Evolutionary conservation across 805 yeast genomes (phyloP).

Genomic region (Hanseniaspora singularis): DNA sequence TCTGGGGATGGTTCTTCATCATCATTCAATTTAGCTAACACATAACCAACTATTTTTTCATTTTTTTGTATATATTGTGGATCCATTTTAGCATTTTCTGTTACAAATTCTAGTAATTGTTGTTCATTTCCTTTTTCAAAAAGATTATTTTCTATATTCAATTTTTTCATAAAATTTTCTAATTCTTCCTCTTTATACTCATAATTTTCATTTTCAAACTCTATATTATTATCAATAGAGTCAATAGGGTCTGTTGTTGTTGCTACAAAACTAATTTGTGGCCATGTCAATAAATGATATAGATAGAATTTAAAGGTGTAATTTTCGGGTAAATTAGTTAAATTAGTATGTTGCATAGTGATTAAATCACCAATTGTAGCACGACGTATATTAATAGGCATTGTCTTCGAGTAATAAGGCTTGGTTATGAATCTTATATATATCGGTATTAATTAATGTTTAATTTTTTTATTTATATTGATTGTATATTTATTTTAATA

Average conservation of each 20-base stretch:
- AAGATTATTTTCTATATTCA: conserved; percentile 20
- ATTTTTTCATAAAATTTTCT: conserved; percentile 13
- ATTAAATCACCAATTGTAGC: conserved; percentile 80
- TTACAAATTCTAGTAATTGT: conserved; percentile 4
- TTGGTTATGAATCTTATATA: background rate
- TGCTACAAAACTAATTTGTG: conserved; percentile 93
- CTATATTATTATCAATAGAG: conserved; percentile 21
- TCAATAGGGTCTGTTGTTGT: conserved; percentile 51
- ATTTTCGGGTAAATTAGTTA: conserved; percentile 88
- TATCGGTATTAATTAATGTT: background rate
- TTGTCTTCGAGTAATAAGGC: no score
- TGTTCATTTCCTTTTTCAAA: conserved; percentile 18
- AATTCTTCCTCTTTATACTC: conserved; percentile 17
- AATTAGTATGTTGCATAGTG: conserved; percentile 91
- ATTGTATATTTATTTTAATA: no score
- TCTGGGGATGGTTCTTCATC: conserved; percentile 66
- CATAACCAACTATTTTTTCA: conserved; percentile 90
- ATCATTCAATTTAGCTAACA: conserved; percentile 91
- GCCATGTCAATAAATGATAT: conserved; percentile 93
- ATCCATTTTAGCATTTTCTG: conserved; percentile 36
- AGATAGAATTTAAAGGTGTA: conserved; percentile 84
- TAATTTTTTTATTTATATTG: no score
- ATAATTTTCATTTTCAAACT: conserved; percentile 19
- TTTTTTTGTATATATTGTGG: conserved; percentile 53
- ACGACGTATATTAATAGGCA: conserved; percentile 79